Base-by-base conservation (phyloP, 805 yeast species). In the Cyberlindnera veronae region DNA sequence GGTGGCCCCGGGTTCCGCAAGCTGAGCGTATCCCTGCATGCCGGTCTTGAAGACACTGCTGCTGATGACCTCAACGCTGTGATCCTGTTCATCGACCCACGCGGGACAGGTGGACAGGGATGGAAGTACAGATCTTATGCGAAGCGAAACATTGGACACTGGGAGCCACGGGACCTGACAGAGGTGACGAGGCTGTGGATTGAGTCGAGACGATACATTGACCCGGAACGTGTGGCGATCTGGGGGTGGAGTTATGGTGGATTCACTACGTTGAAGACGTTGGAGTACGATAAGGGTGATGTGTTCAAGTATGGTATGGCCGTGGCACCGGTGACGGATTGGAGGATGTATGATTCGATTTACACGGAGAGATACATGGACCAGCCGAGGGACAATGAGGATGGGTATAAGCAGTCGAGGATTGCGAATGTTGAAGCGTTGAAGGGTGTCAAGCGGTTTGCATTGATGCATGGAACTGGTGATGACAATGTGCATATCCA, bases 241-340 rank as follows among this genome's bases (percentile, higher is more conserved):
- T 85, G 93, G 90, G 95, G 95, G 13, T 85, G 93, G 90, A 81
- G 90, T 1, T 85, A 84, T 60, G 95, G 95, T 40, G 95, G 91
- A 1, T 85, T 81, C 55, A 69, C 81, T 8, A 80, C 91, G 0
- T 62, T 85, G 38, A 85, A 85, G 57, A 82, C 90, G 0, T 57
- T 84, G 24, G 95, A 85, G 58, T 69, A 66, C 34, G 95, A 85
- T 55, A 54, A 59, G 12, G 81, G 85, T 6, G 61, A 73, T 8
- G 69, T 72, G 0, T 84, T 85, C 66, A 79, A 79, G 45, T 85
- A 73, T 54, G 93, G 91, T 8, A 77, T 83, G 70, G 79, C 90
- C 0, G 89, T 85, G 30, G 95, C 95, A 0, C 95, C 95, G 1
- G 95, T 85, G 4, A 85, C 95, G 6, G 71, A 83, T 52, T 85